A percentile compares a stretch with the other conserved stretches of the same genome.
These are phyloP conservation scores for Lactifluus volemus DNA, from an alignment of 768 basidiomycete genomes.

Conservation along the genomic window DNA sequence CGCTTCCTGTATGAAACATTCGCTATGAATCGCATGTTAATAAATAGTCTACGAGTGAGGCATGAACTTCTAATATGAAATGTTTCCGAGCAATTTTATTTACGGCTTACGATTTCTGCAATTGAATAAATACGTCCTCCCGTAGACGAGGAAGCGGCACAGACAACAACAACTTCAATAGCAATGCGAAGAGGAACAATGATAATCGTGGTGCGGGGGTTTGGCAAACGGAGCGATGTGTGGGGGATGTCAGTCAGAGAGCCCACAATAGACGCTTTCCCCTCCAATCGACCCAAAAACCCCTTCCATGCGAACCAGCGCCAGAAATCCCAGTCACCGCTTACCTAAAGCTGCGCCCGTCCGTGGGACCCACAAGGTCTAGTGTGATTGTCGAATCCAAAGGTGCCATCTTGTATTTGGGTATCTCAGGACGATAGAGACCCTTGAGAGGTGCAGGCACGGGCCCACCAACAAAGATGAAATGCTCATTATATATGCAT, in stretches of 20 bases:
- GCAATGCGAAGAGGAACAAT: background rate
- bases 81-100: too few species aligned
- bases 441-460: background rate
- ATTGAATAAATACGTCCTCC: background rate
- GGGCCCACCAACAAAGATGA: too few species aligned
- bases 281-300: slow-evolving; percentile 18
- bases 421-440: slow-evolving; percentile 19
- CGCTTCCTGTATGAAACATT: too few species aligned
- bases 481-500: too few species aligned
- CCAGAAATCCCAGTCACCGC: slow-evolving; percentile 13
- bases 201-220: background rate
- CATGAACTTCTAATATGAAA: too few species aligned
- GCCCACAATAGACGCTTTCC: slow-evolving; percentile 15
- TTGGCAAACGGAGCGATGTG: background rate
- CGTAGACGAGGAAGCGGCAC: background rate
- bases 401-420: slow-evolving; percentile 10
- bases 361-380: slow-evolving; percentile 14
- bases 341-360: background rate
- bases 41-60: too few species aligned
- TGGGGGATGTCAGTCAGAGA: background rate
- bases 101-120: too few species aligned
- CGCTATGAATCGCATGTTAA: too few species aligned
- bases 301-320: slow-evolving; percentile 20
- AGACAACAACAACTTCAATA: background rate
- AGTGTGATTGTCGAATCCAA: background rate